Base-by-base conservation (phyloP, 139 green algal genomes). In the Nannochloris sp. region DNA sequence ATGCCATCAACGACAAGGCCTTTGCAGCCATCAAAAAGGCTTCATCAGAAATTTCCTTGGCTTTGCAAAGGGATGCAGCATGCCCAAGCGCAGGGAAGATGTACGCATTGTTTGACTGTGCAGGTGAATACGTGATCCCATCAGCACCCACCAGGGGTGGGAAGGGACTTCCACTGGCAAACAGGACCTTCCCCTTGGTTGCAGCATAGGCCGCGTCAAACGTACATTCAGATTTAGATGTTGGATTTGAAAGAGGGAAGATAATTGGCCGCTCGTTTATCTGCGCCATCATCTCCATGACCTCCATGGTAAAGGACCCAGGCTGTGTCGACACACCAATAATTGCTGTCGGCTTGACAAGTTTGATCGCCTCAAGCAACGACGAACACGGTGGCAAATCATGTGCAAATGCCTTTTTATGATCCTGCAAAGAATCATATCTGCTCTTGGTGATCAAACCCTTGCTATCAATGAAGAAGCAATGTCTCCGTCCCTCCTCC, bases 231-330 rank as follows among this genome's bases (percentile, higher is more conserved):
- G 83, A 69, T 60, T 88, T 84, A 44, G 49, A 73, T 14, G 89
- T 97, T 31, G 90, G 90, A 74, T 97, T 97, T 66, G 79, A 91
- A n/a, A 97, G 77, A 6, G 90, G 82, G 67, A 96, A 90, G 58
- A 97, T 87, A 67, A 96, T 74, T 25, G 90, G 90, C 1, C 75
- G 79, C 43, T 87, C 67, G 63, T 82, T 82, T 64, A 67, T 71
- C 58, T 55, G 36, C 1, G 71, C 73, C 84, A 94, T 82, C 20
- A 73, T 73, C 40, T 70, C 5, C 5, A 80, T 20, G 16, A 92
- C 78, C 16, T 85, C 72, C 26, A 65, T 4, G 1, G 63, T 81
- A 70, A 95, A 95, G 28, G 86, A 64, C 11, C 67, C 68, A 2
- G 53, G 20, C 16, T 76, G 28, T 6, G 82, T 82, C 20, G 60